phyloP scores from a whole-genome alignment of 2,329 filamentous ascomycete genomes.

The Cryphonectria radicalis region DNA sequence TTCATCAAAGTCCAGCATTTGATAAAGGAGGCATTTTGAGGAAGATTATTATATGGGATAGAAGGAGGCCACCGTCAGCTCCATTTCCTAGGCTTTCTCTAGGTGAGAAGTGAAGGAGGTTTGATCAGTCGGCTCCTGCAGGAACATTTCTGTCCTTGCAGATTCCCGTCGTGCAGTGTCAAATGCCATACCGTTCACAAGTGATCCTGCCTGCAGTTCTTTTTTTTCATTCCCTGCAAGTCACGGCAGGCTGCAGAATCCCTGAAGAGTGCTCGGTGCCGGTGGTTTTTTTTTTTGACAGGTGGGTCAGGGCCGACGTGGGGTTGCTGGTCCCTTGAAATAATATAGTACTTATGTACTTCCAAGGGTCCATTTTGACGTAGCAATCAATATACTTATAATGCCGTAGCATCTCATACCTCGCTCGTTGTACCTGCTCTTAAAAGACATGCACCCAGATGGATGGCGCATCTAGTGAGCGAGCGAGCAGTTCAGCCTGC shows the following conservation, averaged over 20 bases:
- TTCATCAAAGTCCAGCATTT: not conserved
- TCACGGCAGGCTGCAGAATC: not conserved
- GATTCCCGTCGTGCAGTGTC: not conserved
- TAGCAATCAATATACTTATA: not conserved
- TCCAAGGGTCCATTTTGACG: conserved; percentile 5
- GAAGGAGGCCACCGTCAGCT: not conserved
- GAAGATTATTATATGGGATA: not conserved
- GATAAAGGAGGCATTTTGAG: not conserved
- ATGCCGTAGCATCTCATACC: not conserved
- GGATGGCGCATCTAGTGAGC: not conserved
- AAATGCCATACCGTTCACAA: not conserved
- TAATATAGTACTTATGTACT: not conserved
- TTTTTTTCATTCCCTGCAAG: not conserved
- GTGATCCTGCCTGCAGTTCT: no score
- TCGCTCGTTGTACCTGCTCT: not conserved
- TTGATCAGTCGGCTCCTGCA: not conserved
- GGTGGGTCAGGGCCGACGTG: not conserved
- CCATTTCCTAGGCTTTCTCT: not conserved
- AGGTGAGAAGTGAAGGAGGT: not conserved
- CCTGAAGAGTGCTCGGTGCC: not conserved
- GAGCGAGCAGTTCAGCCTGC: not conserved
- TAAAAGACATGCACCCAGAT: not conserved
- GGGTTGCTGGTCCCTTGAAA: conserved; percentile 1
- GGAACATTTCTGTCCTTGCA: not conserved
- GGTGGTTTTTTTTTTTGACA: not conserved